A percentile compares a stretch with the other conserved stretches of the same genome.
phyloP scores from a whole-genome alignment of 1,284 basidiomycete species.

The Pascua guehoae region DNA sequence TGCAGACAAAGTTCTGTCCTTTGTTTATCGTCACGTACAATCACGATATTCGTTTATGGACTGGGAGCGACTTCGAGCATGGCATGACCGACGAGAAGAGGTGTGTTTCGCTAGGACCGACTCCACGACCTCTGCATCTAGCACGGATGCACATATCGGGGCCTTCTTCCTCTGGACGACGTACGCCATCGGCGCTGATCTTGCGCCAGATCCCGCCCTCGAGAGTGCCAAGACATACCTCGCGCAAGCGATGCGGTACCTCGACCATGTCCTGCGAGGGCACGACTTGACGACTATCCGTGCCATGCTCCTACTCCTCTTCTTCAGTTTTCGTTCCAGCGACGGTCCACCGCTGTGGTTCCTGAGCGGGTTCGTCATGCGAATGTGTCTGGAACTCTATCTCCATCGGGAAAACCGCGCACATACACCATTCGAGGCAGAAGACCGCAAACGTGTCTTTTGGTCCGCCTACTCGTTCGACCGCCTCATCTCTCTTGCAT shows the following conservation, averaged over 20 bases:
- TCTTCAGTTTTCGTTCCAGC: constrained; percentile 19
- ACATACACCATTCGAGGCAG: neutral
- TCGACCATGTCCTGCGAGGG: constrained; percentile 9
- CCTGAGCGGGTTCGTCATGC: constrained; percentile 14
- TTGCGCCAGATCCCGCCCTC: constrained; percentile 1
- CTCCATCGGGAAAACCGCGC: neutral
- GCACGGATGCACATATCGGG: constrained; percentile 5
- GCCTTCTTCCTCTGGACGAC: constrained; percentile 19
- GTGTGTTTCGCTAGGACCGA: neutral
- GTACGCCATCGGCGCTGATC: constrained; percentile 13
- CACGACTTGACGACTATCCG: constrained; percentile 13
- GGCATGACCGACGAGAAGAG: constrained; percentile 7
- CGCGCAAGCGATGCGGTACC: constrained; percentile 11
- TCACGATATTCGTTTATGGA: constrained; percentile 19
- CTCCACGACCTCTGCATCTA: neutral
- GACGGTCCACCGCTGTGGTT: constrained; percentile 18
- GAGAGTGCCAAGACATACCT: constrained; percentile 12
- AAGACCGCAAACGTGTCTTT: constrained; percentile 13
- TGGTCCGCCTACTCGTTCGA: constrained; percentile 19
- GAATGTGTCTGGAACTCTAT: constrained; percentile 14
- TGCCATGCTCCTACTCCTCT: constrained; percentile 13
- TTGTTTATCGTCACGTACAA: constrained; percentile 14
- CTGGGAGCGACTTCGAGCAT: constrained; percentile 11
- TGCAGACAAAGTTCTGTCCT: constrained; percentile 4
- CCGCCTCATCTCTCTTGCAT: constrained; percentile 16